Evolutionary conservation across 768 basidiomycete species (phyloP).

Genomic region (Lyophyllum atratum): DNA sequence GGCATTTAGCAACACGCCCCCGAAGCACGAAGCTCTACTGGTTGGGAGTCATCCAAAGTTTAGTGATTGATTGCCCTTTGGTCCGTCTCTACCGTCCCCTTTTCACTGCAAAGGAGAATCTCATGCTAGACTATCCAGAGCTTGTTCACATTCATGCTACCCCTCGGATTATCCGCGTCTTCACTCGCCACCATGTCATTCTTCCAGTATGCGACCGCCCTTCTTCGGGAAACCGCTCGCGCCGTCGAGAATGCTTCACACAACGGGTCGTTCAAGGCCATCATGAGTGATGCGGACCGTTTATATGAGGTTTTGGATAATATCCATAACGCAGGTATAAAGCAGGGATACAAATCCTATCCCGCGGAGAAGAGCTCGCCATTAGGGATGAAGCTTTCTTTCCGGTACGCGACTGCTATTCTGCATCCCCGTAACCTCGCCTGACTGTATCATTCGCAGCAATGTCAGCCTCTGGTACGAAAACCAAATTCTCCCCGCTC

Average conservation of each 20-base stretch:
- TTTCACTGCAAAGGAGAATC: not conserved
- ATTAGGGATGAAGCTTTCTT: conserved; percentile 25
- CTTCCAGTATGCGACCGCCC: conserved; percentile 29
- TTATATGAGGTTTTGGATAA: conserved; percentile 19
- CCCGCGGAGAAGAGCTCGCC: conserved; percentile 7
- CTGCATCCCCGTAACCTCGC: not conserved
- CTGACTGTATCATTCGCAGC: not conserved
- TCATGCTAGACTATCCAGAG: conserved; percentile 10
- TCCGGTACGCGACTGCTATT: conserved; percentile 16
- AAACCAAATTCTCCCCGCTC: conserved; percentile 10
- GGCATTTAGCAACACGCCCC: not conserved
- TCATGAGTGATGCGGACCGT: conserved; percentile 17
- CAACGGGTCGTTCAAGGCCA: conserved; percentile 11
- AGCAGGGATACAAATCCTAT: not conserved
- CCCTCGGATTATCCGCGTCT: conserved; percentile 25
- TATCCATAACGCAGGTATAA: not conserved
- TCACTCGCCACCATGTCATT: conserved; percentile 34
- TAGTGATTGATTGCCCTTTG: conserved; percentile 32
- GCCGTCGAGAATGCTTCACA: not conserved
- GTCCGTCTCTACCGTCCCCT: conserved; percentile 23
- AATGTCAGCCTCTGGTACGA: conserved; percentile 18
- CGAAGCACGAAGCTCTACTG: not conserved
- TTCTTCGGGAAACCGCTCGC: conserved; percentile 9
- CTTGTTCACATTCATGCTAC: conserved; percentile 23
- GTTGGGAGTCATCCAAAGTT: not conserved